These are phyloP conservation scores for Cyphellophora europaea DNA, from an alignment of 2,329 filamentous ascomycete genomes.

Conservation along the genomic window DNA sequence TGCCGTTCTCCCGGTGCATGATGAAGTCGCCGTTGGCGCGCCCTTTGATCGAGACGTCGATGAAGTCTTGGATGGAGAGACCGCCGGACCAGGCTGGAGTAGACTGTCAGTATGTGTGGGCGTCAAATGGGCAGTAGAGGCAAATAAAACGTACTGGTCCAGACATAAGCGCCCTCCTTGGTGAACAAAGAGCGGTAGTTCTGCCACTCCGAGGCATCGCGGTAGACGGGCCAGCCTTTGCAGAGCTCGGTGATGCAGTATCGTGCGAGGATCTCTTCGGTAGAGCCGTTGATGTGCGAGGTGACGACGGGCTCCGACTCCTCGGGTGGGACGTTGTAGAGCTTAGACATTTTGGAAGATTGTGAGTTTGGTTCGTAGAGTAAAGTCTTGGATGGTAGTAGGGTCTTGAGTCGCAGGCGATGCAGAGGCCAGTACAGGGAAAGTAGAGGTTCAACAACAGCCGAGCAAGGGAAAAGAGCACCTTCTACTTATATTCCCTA, in stretches of 20 bases:
- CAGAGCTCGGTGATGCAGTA: slow-evolving; percentile 42
- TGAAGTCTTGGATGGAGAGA: slow-evolving; percentile 37
- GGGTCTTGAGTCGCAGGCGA: no score
- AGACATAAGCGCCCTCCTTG: slow-evolving; percentile 35
- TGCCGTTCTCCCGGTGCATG: slow-evolving; percentile 47
- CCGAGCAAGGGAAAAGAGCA: no score
- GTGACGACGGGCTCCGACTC: slow-evolving; percentile 17
- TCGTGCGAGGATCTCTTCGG: slow-evolving; percentile 34
- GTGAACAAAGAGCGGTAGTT: slow-evolving; percentile 43
- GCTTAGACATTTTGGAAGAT: neutral
- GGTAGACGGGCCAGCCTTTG: slow-evolving; percentile 46
- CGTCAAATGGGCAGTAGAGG: no score
- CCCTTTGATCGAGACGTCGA: slow-evolving; percentile 40
- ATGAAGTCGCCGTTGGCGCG: slow-evolving; percentile 45
- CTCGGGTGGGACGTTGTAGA: slow-evolving; percentile 19
- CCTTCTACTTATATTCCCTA: no score
- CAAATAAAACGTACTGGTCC: slow-evolving; percentile 39
- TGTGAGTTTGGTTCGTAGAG: neutral
- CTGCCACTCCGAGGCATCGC: slow-evolving; percentile 44
- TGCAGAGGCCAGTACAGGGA: no score
- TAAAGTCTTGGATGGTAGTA: no score
- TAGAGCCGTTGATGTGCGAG: slow-evolving; percentile 36
- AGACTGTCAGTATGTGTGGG: no score
- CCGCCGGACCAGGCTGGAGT: slow-evolving; percentile 38
- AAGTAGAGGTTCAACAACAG: no score